Evolutionary conservation across 106 monocot species (phyloP).

Genomic region (Iris macrosiphon): DNA sequence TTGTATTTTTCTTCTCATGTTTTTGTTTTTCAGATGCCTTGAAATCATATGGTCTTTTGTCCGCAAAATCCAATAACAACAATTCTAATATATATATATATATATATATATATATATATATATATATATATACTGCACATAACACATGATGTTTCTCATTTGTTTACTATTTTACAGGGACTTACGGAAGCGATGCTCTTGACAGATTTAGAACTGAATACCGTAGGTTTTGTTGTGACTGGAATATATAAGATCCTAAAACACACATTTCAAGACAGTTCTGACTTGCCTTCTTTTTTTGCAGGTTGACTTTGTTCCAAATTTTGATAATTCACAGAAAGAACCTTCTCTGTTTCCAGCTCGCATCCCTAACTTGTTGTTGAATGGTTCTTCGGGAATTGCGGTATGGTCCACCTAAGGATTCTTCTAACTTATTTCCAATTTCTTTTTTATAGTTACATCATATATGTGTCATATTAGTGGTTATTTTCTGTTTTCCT

Average conservation of each 20-base stretch:
- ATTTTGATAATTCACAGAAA: constrained; percentile 97
- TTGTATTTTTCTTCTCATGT: background rate
- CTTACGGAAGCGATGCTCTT: constrained; percentile 95
- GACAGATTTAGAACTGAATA: constrained; percentile 82
- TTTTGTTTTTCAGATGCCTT: background rate
- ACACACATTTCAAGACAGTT: background rate
- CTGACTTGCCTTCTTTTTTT: background rate
- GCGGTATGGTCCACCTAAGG: constrained; percentile 40
- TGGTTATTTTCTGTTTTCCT: too few species aligned
- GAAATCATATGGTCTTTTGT: background rate
- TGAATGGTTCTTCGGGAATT: constrained; percentile 98
- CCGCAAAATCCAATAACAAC: too few species aligned
- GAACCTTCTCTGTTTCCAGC: constrained; percentile 95
- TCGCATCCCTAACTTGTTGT: constrained; percentile 74
- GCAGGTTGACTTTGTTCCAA: constrained; percentile 93
- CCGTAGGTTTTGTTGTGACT: constrained; percentile 36
- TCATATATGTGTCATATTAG: too few species aligned
- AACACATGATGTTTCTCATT: background rate
- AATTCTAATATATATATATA: too few species aligned
- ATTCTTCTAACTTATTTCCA: too few species aligned
- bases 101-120: too few species aligned
- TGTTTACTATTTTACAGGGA: constrained; percentile 41
- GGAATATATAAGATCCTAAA: background rate
- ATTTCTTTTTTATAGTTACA: too few species aligned
- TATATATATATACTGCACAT: too few species aligned